Conservation (phyloP, 805 yeast species). For the Ogataea ramenticola region DNA sequence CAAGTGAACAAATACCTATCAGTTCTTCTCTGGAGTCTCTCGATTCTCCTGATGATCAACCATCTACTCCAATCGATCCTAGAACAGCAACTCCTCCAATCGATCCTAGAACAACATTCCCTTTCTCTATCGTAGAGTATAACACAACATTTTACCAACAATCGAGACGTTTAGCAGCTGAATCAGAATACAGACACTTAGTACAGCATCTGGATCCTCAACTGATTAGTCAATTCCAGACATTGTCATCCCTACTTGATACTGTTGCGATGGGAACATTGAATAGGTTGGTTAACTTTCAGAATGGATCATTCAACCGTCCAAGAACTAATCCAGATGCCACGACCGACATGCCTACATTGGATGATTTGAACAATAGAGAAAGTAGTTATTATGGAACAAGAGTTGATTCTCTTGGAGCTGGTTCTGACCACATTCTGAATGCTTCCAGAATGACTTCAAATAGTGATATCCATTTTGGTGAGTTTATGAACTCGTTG, state of each 20-base stretch:
- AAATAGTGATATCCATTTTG: conserved; percentile 30
- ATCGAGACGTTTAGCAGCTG: not conserved
- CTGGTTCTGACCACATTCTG: not conserved
- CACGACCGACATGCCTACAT: not conserved
- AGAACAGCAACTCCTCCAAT: not conserved
- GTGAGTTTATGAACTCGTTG: conserved; percentile 32
- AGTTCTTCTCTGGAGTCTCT: too few species aligned
- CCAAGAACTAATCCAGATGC: not conserved
- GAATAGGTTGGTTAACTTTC: conserved; percentile 11
- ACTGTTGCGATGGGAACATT: conserved; percentile 21
- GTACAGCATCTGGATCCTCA: conserved; percentile 6
- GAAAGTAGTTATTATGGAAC: conserved; percentile 1
- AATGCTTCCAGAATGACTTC: not conserved
- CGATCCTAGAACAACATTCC: not conserved
- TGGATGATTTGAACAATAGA: not conserved
- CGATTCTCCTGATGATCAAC: too few species aligned
- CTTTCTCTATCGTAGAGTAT: not conserved
- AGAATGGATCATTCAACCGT: too few species aligned
- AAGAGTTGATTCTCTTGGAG: conserved; percentile 2
- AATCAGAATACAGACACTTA: conserved; percentile 5
- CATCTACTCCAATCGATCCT: too few species aligned
- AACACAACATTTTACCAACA: too few species aligned
- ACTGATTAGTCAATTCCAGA: conserved; percentile 17
- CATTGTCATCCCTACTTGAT: conserved; percentile 18
- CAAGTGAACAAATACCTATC: too few species aligned